Base-by-base conservation (phyloP, 192 early-diverging fungal genomes). In the Lunasporangiospora selenospora region DNA sequence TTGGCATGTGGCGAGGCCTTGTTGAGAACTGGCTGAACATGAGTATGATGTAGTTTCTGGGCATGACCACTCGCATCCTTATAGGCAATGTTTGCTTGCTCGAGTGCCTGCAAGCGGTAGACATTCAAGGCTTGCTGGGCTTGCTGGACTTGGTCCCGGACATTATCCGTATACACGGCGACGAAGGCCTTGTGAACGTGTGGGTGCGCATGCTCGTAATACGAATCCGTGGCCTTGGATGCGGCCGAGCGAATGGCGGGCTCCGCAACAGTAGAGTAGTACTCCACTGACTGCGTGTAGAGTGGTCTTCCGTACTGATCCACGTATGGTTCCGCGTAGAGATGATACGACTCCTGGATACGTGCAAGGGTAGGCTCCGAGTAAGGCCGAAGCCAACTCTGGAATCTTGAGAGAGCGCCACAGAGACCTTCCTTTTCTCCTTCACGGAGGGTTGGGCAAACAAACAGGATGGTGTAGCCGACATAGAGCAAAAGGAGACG, bases 1-100 rank as follows among this genome's bases (percentile, higher is more conserved):
- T 63, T 62, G 27, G 43, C 53, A 36, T 73, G 61, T 11, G 69
- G 69, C 7, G 69, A 46, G 40, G 53, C 36, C 61, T 73, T 73
- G 18, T 50, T 18, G 33, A 73, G 37, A 1, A 53, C 49, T 6
- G 69, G 69, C 18, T 62, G 59, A 43, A 73, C 69, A 58, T 73
- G 69, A 3, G 54, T 21, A 0, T 23, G 8, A 19, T 63, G 49
- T 1, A 58, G 21, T 0, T 38, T 43, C 67, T 53, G 62, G 30
- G 26, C n/a, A 0, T 73, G 39, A 19, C 58, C 59, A 4, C 37
- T 30, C 19, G 36, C 38, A 7, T 61, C 52, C 13, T 56, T 23
- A n/a, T n/a, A n/a, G 30, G 44, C 49, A 36, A 27, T 32, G 5
- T 38, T 55, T 26, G 53, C 1, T 24, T 63, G 61, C 0, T 26